Percentiles rank a stretch among this genome's conserved stretches.
Conservation (phyloP, 306 rosid genomes). For the Vigna reflexopilosa region DNA sequence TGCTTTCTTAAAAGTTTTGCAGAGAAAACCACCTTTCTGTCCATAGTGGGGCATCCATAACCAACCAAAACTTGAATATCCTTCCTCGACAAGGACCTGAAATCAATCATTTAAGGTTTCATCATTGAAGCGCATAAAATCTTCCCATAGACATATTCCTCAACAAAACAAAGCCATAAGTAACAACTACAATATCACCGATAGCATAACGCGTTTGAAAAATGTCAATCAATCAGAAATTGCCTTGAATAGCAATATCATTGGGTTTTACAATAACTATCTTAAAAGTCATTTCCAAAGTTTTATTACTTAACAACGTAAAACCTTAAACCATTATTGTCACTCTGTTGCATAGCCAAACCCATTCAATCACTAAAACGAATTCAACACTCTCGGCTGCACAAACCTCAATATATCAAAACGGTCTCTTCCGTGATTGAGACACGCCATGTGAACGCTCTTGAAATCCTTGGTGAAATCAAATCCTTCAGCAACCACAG, state of each 20-base stretch:
- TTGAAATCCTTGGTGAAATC: conserved; percentile 76
- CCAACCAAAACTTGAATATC: conserved; percentile 92
- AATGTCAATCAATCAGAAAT: neutral
- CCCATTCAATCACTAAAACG: conserved; percentile 35
- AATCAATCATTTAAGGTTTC: conserved; percentile 53
- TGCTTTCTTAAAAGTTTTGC: conserved; percentile 85
- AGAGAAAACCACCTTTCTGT: conserved; percentile 91
- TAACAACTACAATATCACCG: neutral
- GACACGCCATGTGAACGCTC: conserved; percentile 74
- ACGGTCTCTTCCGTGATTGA: conserved; percentile 93
- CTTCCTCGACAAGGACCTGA: conserved; percentile 88
- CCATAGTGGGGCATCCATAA: conserved; percentile 88
- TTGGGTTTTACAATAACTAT: neutral
- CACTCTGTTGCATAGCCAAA: neutral
- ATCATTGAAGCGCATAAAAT: conserved; percentile 40
- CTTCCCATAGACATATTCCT: neutral
- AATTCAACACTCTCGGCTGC: neutral
- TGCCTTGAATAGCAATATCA: neutral
- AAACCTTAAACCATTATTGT: neutral
- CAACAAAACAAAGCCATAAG: conserved; percentile 15
- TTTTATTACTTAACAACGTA: neutral
- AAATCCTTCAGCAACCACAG: conserved; percentile 44
- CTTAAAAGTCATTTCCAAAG: neutral
- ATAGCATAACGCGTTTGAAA: neutral
- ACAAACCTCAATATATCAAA: conserved; percentile 89